Base-by-base conservation (phyloP, 176 grass and related monocot species). In the Cenchrus fungigraminus region DNA sequence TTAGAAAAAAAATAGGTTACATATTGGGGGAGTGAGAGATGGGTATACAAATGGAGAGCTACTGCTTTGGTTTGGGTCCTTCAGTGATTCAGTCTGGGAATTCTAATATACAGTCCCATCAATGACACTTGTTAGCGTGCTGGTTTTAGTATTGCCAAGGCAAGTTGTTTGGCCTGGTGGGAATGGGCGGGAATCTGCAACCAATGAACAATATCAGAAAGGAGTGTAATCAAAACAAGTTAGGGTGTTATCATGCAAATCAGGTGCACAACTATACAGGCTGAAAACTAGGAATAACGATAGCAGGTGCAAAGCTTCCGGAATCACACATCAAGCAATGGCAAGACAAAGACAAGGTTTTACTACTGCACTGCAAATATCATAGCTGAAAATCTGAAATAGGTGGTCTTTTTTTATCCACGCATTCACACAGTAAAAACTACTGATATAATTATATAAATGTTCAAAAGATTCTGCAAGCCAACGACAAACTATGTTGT, bases 91-190 rank as follows among this genome's bases (percentile, higher is more conserved):
- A 76, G 73, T 84, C 60, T 87, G 79, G 56, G 84, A 49, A 81
- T 84, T 84, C 59, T 71, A 82, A 89, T 92, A 90, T 92, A 92
- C 89, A 95, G 61, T 92, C 85, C 71, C 76, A 31, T 85, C 85
- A 85, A 64, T 74, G 74, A 46, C 29, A 68, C 62, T 74, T 79
- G 80, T 90, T 89, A 92, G 69, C 68, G 76, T 16, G 22, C 75
- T 63, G 79, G 46, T 54, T 43, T 45, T 71, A 56, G 52, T 60
- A 79, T n/a, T 79, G 84, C 65, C 22, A 16, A 53, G 32, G 31
- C 25, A 4, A 68, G 52, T 78, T 61, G 86, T 66, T 74, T 52
- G 31, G 73, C 25, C 71, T 53, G 12, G 42, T 70, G 69, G 40
- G 32, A 79, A 81, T 76, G 71, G 61, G 63, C 11, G 19, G 22